Evolutionary conservation across 169 alveolate genomes (phyloP).

Genomic region (Eimeria brunetti): DNA sequence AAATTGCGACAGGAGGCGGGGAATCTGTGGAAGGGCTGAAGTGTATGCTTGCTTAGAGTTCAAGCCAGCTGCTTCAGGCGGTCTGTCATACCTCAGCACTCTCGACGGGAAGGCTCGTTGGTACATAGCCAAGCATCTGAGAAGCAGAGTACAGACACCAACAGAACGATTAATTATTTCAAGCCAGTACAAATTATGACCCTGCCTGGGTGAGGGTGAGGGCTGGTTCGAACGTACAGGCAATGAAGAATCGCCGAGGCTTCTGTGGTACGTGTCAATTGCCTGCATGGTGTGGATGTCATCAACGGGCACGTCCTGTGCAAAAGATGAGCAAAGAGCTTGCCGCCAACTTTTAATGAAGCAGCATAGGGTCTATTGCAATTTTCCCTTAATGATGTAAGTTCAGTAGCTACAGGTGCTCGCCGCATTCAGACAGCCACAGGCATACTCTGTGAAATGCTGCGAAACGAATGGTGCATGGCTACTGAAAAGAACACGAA

Average conservation of each 20-base stretch:
- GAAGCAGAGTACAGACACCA: neutral
- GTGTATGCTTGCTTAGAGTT: neutral
- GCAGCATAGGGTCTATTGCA: neutral
- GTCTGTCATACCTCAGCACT: slow-evolving; percentile 1
- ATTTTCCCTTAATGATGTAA: neutral
- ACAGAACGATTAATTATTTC: neutral
- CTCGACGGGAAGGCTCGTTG: slow-evolving; percentile 28
- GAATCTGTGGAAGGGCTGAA: neutral
- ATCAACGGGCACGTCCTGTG: slow-evolving; percentile 41
- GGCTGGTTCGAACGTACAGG: slow-evolving; percentile 20
- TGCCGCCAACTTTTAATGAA: neutral
- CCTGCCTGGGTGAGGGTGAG: neutral
- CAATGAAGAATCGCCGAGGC: slow-evolving; percentile 15
- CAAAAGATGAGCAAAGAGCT: neutral
- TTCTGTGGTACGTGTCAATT: neutral
- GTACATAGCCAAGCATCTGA: slow-evolving; percentile 68
- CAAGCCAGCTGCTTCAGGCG: neutral
- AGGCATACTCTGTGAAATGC: neutral
- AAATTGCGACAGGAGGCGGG: neutral
- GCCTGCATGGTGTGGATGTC: slow-evolving; percentile 63
- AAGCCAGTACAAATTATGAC: neutral
- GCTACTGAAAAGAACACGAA: neutral
- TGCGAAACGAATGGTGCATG: neutral
- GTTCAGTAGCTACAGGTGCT: neutral
- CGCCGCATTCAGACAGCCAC: neutral